Evolutionary conservation across 257 asterid species (phyloP).

Genomic region (Striga asiatica): DNA sequence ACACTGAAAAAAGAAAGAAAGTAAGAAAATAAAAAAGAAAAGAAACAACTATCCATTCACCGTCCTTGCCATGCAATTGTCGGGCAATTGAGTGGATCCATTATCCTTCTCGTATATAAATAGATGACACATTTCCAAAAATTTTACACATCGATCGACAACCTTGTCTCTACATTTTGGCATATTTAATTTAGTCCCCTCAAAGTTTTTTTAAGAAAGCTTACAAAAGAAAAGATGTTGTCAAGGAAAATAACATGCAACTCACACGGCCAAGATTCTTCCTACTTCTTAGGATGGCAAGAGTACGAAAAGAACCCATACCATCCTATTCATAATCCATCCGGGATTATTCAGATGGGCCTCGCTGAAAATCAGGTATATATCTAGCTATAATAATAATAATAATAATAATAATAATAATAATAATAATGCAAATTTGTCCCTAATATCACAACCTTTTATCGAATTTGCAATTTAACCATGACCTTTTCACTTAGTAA

Average conservation of each 20-base stretch:
- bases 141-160: not conserved
- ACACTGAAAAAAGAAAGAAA: not conserved
- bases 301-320: constrained; percentile 36
- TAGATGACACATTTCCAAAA: not conserved
- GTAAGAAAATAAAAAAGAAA: too few species aligned
- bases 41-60: constrained; percentile 5
- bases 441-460: too few species aligned
- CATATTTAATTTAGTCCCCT: not conserved
- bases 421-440: too few species aligned
- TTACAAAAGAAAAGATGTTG: constrained; percentile 22
- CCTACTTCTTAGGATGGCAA: constrained; percentile 43
- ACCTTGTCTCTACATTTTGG: not conserved
- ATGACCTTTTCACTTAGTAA: too few species aligned
- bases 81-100: constrained; percentile 12
- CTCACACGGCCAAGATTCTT: constrained; percentile 43
- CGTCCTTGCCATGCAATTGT: constrained; percentile 6
- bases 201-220: not conserved
- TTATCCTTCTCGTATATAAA: constrained; percentile 8
- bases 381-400: too few species aligned
- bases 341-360: constrained; percentile 52
- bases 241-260: constrained; percentile 39
- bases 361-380: constrained; percentile 43
- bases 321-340: constrained; percentile 24
- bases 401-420: too few species aligned
- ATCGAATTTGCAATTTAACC: too few species aligned